A percentile compares a stretch with the other conserved stretches of the same genome.
These are phyloP conservation scores for Gossypium rotundifolium DNA, from an alignment of 345 rosid genomes.

Conservation along the genomic window DNA sequence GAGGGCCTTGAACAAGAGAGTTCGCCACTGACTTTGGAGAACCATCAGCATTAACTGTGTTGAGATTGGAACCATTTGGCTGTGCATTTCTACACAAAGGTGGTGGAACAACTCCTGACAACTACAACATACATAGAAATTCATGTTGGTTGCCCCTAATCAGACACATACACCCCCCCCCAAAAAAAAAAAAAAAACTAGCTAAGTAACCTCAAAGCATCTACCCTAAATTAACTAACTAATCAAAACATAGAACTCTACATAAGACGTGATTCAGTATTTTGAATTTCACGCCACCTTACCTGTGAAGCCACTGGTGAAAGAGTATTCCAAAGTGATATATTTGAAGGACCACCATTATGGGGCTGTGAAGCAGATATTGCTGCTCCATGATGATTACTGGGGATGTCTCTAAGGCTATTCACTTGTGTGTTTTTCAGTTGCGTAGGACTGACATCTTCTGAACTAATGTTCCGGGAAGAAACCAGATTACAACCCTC, in stretches of 20 bases:
- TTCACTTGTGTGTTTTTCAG: slow-evolving; percentile 58
- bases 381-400: slow-evolving; percentile 47
- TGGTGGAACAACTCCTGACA: slow-evolving; percentile 77
- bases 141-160: slow-evolving; percentile 4
- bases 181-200: not conserved
- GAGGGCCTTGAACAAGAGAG: slow-evolving; percentile 84
- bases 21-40: slow-evolving; percentile 66
- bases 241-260: slow-evolving; percentile 8
- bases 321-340: slow-evolving; percentile 77
- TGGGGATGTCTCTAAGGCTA: slow-evolving; percentile 64
- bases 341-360: slow-evolving; percentile 62
- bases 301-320: slow-evolving; percentile 86
- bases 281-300: slow-evolving; percentile 11
- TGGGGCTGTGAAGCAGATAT: slow-evolving; percentile 43
- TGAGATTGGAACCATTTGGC: slow-evolving; percentile 57
- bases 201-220: not conserved
- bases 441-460: slow-evolving; percentile 67
- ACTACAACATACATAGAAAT: slow-evolving; percentile 41
- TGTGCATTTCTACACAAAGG: slow-evolving; percentile 73
- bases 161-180: not conserved
- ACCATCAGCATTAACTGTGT: slow-evolving; percentile 43
- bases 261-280: not conserved
- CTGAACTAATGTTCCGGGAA: slow-evolving; percentile 35
- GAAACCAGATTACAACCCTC: slow-evolving; percentile 53
- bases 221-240: not conserved